A percentile compares a stretch with the other conserved stretches of the same genome.
Evolutionary conservation across 495 filamentous ascomycete species (phyloP).

Genomic region (Tuber microsphaerosporum): DNA sequence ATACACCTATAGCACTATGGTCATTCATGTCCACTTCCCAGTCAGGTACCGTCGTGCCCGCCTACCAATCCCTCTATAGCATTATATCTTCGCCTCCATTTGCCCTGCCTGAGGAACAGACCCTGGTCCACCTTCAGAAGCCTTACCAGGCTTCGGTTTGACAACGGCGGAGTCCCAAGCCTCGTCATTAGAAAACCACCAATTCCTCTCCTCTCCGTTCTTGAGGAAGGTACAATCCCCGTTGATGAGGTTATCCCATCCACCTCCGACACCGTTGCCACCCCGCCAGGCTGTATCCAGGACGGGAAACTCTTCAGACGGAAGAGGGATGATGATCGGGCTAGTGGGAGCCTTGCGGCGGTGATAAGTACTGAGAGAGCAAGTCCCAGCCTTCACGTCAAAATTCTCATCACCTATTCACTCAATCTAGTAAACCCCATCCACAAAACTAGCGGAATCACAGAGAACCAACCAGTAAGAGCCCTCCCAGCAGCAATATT

Average conservation of each 20-base stretch:
- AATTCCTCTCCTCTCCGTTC: constrained; percentile 66
- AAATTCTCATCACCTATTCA: constrained; percentile 52
- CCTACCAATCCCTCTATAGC: not conserved
- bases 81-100: constrained; percentile 11
- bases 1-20: not conserved
- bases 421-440: constrained; percentile 52
- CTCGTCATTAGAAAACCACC: constrained; percentile 41
- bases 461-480: constrained; percentile 50
- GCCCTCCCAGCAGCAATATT: constrained; percentile 77
- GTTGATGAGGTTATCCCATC: constrained; percentile 72
- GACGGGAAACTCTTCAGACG: constrained; percentile 33
- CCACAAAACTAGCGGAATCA: constrained; percentile 42
- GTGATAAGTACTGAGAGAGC: constrained; percentile 61
- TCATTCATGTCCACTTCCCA: not conserved
- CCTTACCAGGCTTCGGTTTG: constrained; percentile 2
- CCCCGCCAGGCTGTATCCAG: constrained; percentile 53
- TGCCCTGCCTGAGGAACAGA: constrained; percentile 19
- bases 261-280: constrained; percentile 65
- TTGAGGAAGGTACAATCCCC: constrained; percentile 75
- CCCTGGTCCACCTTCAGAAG: constrained; percentile 23
- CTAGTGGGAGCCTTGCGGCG: constrained; percentile 33
- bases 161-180: constrained; percentile 33
- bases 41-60: not conserved
- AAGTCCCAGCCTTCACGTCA: constrained; percentile 84
- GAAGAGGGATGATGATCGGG: constrained; percentile 37